Percentiles rank a stretch among this genome's conserved stretches.
Conservation (phyloP, 129 eudicot genomes). For the Centella asiatica region DNA sequence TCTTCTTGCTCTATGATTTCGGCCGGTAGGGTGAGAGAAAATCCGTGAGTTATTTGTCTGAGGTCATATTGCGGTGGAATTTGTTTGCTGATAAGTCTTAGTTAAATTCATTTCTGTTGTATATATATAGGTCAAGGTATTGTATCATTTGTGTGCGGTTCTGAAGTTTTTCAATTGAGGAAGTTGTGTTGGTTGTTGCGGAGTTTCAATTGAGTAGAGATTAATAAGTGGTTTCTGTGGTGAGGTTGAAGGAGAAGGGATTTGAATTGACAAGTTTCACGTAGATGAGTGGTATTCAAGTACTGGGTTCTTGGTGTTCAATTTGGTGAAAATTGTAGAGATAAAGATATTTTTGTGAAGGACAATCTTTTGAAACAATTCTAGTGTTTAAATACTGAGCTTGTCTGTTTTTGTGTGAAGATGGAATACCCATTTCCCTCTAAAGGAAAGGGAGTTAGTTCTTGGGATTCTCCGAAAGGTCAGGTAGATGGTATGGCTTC, state of each 20-base stretch:
- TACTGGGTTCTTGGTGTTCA: slow-evolving; percentile 12
- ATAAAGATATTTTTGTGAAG: neutral
- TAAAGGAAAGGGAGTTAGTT: slow-evolving; percentile 32
- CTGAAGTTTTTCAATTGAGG: neutral
- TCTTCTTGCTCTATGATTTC: neutral
- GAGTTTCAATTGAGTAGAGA: neutral
- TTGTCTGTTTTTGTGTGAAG: neutral
- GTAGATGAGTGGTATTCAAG: slow-evolving; percentile 9
- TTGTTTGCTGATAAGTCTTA: too few species aligned
- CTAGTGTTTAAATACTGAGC: neutral
- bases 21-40: neutral
- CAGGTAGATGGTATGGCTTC: slow-evolving; percentile 25
- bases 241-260: neutral
- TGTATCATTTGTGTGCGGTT: slow-evolving; percentile 2
- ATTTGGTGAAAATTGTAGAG: slow-evolving; percentile 10
- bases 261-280: neutral
- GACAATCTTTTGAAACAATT: slow-evolving; percentile 9
- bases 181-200: neutral
- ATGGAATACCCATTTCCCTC: slow-evolving; percentile 65
- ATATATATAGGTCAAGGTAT: neutral
- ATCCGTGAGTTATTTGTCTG: neutral
- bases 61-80: neutral
- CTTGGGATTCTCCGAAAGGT: slow-evolving; percentile 34
- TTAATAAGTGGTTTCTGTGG: too few species aligned
- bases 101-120: neutral